Evolutionary conservation across 257 asterid genomes (phyloP).

Genomic region (Misopates orontium): DNA sequence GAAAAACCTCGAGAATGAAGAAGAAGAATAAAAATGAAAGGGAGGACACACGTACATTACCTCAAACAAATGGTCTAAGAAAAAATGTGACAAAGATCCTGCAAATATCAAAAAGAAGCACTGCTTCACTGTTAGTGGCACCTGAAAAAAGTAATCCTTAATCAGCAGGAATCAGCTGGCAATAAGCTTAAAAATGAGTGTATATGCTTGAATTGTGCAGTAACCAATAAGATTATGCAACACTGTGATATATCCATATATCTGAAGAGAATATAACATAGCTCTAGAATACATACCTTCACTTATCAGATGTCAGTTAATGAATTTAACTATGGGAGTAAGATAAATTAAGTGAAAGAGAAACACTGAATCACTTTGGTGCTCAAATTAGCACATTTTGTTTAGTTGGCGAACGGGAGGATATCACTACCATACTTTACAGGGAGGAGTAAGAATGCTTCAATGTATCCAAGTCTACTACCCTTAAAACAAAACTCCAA

Average conservation of each 20-base stretch:
- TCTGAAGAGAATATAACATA: not conserved
- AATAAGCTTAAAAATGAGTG: not conserved
- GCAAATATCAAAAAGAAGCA: conserved; percentile 78
- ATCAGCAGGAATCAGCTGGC: conserved; percentile 22
- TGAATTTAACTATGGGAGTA: not conserved
- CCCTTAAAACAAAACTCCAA: not conserved
- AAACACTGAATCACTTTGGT: not conserved
- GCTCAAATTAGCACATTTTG: no score
- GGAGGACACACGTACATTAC: conserved; percentile 31
- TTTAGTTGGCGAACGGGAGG: no score
- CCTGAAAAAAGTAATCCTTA: conserved; percentile 41
- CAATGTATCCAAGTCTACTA: not conserved
- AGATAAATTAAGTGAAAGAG: not conserved
- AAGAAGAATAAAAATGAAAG: not conserved
- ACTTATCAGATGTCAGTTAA: not conserved
- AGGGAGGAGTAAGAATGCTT: no score
- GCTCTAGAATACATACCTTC: not conserved
- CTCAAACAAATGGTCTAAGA: conserved; percentile 91
- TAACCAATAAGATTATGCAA: conserved; percentile 7
- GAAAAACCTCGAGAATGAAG: not conserved
- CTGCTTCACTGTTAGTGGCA: conserved; percentile 59
- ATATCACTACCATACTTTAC: no score
- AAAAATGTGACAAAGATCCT: conserved; percentile 90
- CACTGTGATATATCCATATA: conserved; percentile 12
- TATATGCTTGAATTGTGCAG: not conserved